Evolutionary conservation across 495 filamentous ascomycete genomes (phyloP).

Genomic region (Xylaria palmicola): DNA sequence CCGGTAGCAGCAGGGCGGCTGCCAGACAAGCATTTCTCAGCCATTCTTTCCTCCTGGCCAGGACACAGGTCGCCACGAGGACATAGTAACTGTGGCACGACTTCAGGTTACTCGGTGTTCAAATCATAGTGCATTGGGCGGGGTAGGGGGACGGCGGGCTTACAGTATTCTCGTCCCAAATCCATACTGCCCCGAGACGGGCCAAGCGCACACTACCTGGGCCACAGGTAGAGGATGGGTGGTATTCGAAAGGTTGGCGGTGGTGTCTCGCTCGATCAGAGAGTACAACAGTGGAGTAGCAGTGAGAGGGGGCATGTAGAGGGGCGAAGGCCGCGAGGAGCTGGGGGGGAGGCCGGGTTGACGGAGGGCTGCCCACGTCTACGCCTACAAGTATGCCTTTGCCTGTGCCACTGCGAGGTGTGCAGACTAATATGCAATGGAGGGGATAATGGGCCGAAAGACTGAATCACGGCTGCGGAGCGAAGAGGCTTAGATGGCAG

Average conservation of each 20-base stretch:
- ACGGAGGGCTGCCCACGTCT: no score
- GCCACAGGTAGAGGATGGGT: slow-evolving; percentile 27
- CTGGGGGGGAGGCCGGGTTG: no score
- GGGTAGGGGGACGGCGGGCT: slow-evolving; percentile 19
- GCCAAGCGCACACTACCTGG: slow-evolving; percentile 60
- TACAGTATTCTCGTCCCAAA: slow-evolving; percentile 55
- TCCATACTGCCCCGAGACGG: slow-evolving; percentile 61
- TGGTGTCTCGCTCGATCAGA: slow-evolving; percentile 28
- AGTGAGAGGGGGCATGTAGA: slow-evolving; percentile 43
- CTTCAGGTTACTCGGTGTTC: not conserved
- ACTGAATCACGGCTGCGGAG: slow-evolving; percentile 7
- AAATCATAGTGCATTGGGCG: not conserved
- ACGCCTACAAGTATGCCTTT: no score
- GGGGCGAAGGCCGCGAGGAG: not conserved
- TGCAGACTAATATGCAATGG: no score
- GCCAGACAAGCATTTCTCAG: slow-evolving; percentile 58
- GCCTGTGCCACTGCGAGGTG: no score
- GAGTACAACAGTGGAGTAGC: slow-evolving; percentile 29
- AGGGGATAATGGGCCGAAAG: no score
- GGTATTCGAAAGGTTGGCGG: slow-evolving; percentile 19
- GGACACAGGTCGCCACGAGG: slow-evolving; percentile 56
- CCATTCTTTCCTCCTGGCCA: slow-evolving; percentile 57
- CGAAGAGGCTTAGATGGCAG: slow-evolving; percentile 7
- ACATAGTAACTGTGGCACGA: slow-evolving; percentile 52
- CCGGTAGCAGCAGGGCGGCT: slow-evolving; percentile 60